These are phyloP conservation scores for Nicotiana tomentosiformis DNA, from an alignment of 257 asterid species.

Conservation along the genomic window DNA sequence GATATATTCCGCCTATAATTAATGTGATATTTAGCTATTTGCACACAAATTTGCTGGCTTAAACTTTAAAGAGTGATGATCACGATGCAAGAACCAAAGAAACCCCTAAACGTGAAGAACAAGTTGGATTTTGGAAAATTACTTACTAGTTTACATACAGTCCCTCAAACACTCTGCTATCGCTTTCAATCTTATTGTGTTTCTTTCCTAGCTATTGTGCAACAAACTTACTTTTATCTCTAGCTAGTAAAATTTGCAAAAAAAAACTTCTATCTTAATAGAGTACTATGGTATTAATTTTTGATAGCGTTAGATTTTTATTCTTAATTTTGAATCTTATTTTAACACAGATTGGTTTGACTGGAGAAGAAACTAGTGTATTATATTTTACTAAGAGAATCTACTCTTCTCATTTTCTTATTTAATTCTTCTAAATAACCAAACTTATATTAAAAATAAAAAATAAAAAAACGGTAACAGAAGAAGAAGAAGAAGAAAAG, in stretches of 20 bases:
- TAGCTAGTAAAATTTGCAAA: too few relatives aligned
- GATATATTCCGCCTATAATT: too few relatives aligned
- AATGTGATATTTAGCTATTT: too few relatives aligned
- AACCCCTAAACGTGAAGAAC: not conserved
- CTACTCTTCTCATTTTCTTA: too few relatives aligned
- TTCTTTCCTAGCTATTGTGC: not conserved
- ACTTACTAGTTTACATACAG: not conserved
- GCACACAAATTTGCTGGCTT: not conserved
- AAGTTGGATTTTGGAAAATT: not conserved
- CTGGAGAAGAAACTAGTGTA: not conserved
- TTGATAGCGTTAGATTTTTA: not conserved
- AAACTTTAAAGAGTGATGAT: not conserved
- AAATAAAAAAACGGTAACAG: not conserved
- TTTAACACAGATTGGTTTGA: not conserved
- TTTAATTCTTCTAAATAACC: too few relatives aligned
- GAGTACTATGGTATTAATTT: not conserved
- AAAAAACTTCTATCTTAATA: not conserved
- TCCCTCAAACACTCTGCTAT: not conserved
- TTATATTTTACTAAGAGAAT: too few relatives aligned
- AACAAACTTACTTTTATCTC: not conserved
- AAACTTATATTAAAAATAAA: not conserved
- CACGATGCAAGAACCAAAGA: not conserved
- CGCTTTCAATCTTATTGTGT: not conserved
- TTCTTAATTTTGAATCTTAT: not conserved
- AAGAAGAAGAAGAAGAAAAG: not conserved